Base-by-base conservation (phyloP, 352 stramenopile genomes). In the Phytopythium aichiense region DNA sequence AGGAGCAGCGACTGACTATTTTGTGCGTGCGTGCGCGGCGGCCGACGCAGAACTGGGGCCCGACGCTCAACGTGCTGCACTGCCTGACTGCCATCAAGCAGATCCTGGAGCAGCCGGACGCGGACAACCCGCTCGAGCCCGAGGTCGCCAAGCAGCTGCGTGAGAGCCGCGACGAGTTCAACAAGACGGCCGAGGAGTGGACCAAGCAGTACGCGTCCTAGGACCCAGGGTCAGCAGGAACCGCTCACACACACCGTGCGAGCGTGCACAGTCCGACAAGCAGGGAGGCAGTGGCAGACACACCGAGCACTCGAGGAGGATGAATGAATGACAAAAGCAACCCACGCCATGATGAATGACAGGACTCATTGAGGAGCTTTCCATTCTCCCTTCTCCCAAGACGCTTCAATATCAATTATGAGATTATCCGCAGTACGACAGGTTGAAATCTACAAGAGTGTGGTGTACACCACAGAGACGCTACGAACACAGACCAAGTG, bases 41-140 rank as follows among this genome's bases (percentile, higher is more conserved):
- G 8, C 50, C 38, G 7, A n/a, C 43, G 22, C 63, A 98, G 72
- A 97, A 96, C 70, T 99, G 97, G 97, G 93, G 89, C 13, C 96
- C 96, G 43, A 99, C 96, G 52, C 76, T 99, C 40, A 98, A 99
- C 45, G 88, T 95, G 48, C 72, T 94, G 61, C 89, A 92, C 71
- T 97, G 92, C 61, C 81, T 98, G 28, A 88, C 82, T 35, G 88
- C 89, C 20, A 88, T 99, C 67, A 97, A 98, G 71, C 91, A 97
- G 72, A 97, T 99, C 69, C 71, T 99, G 53, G 84, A 95, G 72
- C 84, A 98, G 65, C 97, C 96, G 2, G 86, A 98, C 68, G 84
- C 84, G 63, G 95, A 99, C 84, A 98, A 98, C 85, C 96, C 97
- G 25, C 73, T 99, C 46, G 97, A 99, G 72, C 87, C 93, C 6